A percentile compares a stretch with the other conserved stretches of the same genome.
Evolutionary conservation across 257 asterid species (phyloP).

Genomic region (Solanum dulcamara): DNA sequence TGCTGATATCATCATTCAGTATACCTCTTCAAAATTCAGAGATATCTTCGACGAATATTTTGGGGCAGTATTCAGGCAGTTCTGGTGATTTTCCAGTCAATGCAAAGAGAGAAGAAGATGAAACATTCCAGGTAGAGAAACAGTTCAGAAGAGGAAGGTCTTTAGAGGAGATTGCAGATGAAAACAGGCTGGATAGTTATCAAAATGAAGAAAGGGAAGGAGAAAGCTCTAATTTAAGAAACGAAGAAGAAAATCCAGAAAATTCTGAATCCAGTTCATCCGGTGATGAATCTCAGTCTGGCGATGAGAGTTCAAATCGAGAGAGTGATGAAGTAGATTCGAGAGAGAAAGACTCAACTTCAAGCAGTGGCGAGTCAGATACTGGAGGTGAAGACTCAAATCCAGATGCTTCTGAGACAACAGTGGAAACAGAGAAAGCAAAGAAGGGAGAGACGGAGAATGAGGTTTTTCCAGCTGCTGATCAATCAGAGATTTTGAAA

Average conservation of each 20-base stretch:
- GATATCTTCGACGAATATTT: background rate
- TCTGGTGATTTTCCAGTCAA: background rate
- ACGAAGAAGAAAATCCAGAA: background rate
- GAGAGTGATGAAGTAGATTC: background rate
- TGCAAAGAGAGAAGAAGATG: background rate
- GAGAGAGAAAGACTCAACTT: background rate
- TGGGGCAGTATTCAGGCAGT: background rate
- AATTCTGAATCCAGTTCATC: background rate
- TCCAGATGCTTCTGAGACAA: background rate
- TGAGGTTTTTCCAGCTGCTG: slow-evolving; percentile 12
- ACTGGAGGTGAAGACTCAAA: background rate
- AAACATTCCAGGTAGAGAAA: background rate
- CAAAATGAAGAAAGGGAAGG: background rate
- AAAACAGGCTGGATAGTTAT: background rate
- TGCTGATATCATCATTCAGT: slow-evolving; percentile 8
- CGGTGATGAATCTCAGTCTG: background rate
- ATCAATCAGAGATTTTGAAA: slow-evolving; percentile 11
- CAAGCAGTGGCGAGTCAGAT: background rate
- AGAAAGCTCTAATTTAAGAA: background rate
- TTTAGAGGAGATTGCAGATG: background rate
- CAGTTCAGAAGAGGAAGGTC: background rate
- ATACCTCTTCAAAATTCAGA: background rate
- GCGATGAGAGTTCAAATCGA: background rate
- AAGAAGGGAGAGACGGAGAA: background rate
- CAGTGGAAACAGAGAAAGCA: background rate